Conservation (phyloP, 148 eudicot genomes). For the Silene conica region DNA sequence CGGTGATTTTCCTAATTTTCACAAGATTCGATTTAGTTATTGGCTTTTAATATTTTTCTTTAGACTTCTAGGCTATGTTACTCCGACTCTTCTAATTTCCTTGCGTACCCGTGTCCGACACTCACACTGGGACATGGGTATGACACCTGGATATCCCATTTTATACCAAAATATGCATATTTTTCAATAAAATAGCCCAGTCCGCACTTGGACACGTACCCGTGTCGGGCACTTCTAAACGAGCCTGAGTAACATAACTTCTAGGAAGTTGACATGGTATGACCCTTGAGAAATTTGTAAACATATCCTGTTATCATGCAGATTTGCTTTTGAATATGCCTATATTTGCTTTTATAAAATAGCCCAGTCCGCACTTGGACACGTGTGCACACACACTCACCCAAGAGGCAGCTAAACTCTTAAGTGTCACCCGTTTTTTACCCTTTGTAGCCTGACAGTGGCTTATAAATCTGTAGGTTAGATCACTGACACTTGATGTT, state of each 20-base stretch:
- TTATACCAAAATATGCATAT: too few relatives aligned
- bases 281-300: background rate
- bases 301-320: background rate
- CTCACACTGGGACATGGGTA: too few relatives aligned
- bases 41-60: background rate
- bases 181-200: too few relatives aligned
- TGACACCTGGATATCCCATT: too few relatives aligned
- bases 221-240: too few relatives aligned
- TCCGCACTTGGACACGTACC: too few relatives aligned
- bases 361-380: too few relatives aligned
- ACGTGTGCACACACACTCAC: background rate
- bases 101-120: too few relatives aligned
- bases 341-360: background rate
- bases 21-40: background rate
- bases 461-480: conserved; percentile 46
- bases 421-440: background rate
- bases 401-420: conserved; percentile 1
- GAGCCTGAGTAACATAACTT: too few relatives aligned
- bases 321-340: background rate
- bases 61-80: background rate
- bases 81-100: too few relatives aligned
- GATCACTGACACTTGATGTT: conserved; percentile 97
- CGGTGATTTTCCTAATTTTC: too few relatives aligned
- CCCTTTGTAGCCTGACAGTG: conserved; percentile 5
- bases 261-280: background rate